Base-by-base conservation (phyloP, 139 green algal species). In the Edaphochlamys debaryana region DNA sequence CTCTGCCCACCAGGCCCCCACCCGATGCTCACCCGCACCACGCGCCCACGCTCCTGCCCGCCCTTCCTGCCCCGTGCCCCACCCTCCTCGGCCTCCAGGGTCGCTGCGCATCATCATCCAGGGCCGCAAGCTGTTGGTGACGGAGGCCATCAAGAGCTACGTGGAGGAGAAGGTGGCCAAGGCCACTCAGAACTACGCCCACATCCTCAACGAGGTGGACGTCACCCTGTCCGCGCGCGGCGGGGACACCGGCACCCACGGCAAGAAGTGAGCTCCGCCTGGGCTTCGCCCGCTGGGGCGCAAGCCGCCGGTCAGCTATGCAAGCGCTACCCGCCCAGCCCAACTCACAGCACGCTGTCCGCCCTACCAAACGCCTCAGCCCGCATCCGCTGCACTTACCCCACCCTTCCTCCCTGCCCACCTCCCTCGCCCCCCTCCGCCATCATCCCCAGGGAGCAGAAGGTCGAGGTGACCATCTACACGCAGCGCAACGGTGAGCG, bases 381-480 rank as follows among this genome's bases (percentile, higher is more conserved):
- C n/a, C n/a, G n/a, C n/a, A n/a, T n/a, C n/a, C n/a, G n/a, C n/a
- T n/a, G n/a, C n/a, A n/a, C n/a, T n/a, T n/a, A n/a, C n/a, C n/a
- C n/a, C n/a, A n/a, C n/a, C n/a, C n/a, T n/a, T n/a, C n/a, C n/a
- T n/a, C n/a, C n/a, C n/a, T n/a, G n/a, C n/a, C n/a, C n/a, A n/a
- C n/a, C n/a, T n/a, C n/a, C n/a, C n/a, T n/a, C n/a, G n/a, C n/a
- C n/a, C n/a, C n/a, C n/a, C n/a, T n/a, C n/a, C n/a, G n/a, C n/a
- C n/a, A n/a, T n/a, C n/a, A n/a, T n/a, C 41, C 64, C 20, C 74
- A 92, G 86, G 80, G 80, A 95, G 74, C 94, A 96, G 82, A 92
- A 92, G 80, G 91, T 93, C 17, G 91, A 96, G 41, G 93, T 96
- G 32, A 96, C 94, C 17, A 90, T 96, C 50, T 91, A 89, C 88